phyloP scores from a whole-genome alignment of 1,139 yeast genomes.

The Kluyveromyces marxianus region DNA sequence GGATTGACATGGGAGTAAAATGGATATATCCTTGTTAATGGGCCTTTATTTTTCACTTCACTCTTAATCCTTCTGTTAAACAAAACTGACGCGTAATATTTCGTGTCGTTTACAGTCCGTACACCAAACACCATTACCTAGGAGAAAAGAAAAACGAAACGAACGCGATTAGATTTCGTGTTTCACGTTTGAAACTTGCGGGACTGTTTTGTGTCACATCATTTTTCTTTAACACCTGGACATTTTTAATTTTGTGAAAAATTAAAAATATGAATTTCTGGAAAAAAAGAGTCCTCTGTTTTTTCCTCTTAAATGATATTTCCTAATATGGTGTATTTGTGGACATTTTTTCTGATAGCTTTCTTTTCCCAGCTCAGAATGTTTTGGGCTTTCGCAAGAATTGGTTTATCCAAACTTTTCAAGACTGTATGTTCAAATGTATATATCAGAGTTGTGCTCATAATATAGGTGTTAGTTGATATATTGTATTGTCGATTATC shows the following conservation, averaged over 20 bases:
- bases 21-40: not conserved
- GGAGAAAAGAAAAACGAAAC: not conserved
- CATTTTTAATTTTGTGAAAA: not conserved
- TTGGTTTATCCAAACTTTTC: not conserved
- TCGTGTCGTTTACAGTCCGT: not conserved
- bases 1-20: too few relatives aligned
- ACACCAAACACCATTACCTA: too few relatives aligned
- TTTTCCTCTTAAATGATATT: not conserved
- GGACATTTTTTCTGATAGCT: not conserved
- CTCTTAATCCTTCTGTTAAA: too few relatives aligned
- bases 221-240: not conserved
- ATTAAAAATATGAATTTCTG: not conserved
- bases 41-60: too few relatives aligned
- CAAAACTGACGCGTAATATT: not conserved
- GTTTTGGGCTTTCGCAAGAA: not conserved
- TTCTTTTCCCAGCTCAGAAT: not conserved
- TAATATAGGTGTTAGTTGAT: too few relatives aligned
- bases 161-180: not conserved
- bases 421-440: not conserved
- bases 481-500: too few relatives aligned
- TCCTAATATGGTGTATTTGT: not conserved
- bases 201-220: slow-evolving; percentile 1
- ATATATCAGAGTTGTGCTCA: too few relatives aligned
- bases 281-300: not conserved
- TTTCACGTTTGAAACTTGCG: not conserved